phyloP scores from a whole-genome alignment of 2,329 filamentous ascomycete genomes.

The Paecilomyces variotii region DNA sequence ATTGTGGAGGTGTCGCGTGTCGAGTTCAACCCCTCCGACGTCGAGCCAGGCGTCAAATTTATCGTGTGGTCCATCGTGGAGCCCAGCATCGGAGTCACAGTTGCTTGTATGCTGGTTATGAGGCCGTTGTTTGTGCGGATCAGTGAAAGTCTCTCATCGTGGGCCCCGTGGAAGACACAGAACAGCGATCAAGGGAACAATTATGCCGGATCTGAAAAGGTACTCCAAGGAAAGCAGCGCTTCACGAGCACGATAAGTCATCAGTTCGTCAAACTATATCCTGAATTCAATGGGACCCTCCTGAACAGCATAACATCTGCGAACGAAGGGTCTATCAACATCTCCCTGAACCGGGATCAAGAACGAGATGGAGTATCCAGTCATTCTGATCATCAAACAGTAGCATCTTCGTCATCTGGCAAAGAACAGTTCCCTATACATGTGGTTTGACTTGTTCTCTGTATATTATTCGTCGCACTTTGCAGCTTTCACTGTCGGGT shows the following conservation, averaged over 20 bases:
- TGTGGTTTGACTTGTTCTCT: not conserved
- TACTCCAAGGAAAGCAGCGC: not conserved
- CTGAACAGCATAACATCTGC: not conserved
- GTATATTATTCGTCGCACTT: too few species aligned
- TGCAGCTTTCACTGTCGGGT: too few species aligned
- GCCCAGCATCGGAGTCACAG: not conserved
- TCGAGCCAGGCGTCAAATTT: not conserved
- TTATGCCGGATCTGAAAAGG: not conserved
- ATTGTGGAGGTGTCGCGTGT: not conserved
- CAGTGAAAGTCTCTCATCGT: constrained; percentile 1
- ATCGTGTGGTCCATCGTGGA: constrained; percentile 1
- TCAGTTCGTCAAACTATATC: constrained; percentile 1
- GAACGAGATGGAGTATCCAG: not conserved
- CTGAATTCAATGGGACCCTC: not conserved
- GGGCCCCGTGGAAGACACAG: constrained; percentile 1
- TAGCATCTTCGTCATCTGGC: not conserved
- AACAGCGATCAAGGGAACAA: not conserved
- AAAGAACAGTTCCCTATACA: not conserved
- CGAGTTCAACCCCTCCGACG: not conserved
- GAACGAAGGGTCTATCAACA: not conserved
- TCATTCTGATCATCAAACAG: not conserved
- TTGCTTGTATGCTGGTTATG: constrained; percentile 3
- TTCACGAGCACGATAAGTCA: not conserved
- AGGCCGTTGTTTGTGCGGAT: not conserved
- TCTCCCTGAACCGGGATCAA: not conserved